Percentiles rank a stretch among this genome's conserved stretches.
These are phyloP conservation scores for Cryomyces antarcticus DNA, from an alignment of 495 filamentous ascomycete genomes.

Conservation along the genomic window DNA sequence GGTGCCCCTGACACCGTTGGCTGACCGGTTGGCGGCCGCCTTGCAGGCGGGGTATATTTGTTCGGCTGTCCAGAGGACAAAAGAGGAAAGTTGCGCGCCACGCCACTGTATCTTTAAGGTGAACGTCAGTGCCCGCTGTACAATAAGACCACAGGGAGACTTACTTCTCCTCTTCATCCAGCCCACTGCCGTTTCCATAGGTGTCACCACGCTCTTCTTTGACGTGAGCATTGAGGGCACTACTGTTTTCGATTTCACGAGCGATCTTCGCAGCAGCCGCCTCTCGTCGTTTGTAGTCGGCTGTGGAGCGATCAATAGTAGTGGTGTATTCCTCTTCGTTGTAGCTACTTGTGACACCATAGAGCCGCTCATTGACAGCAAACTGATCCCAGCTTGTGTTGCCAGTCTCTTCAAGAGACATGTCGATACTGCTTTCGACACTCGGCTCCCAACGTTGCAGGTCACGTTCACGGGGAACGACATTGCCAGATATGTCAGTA, in stretches of 20 bases:
- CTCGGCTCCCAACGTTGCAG: slow-evolving; percentile 72
- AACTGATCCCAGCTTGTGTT: slow-evolving; percentile 71
- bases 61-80: slow-evolving; percentile 40
- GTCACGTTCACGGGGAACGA: slow-evolving; percentile 45
- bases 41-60: slow-evolving; percentile 78
- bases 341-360: slow-evolving; percentile 71
- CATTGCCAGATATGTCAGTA: slow-evolving; percentile 62
- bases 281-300: slow-evolving; percentile 53
- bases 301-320: slow-evolving; percentile 59
- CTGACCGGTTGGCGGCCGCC: slow-evolving; percentile 53
- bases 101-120: slow-evolving; percentile 61
- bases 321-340: slow-evolving; percentile 93
- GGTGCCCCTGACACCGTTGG: slow-evolving; percentile 53
- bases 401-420: slow-evolving; percentile 43
- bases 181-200: slow-evolving; percentile 36
- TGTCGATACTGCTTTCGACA: slow-evolving; percentile 35
- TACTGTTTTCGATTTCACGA: slow-evolving; percentile 63
- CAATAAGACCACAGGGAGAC: slow-evolving; percentile 13
- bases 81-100: slow-evolving; percentile 59
- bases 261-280: slow-evolving; percentile 68
- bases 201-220: slow-evolving; percentile 72
- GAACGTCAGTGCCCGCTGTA: slow-evolving; percentile 12
- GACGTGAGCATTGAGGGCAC: slow-evolving; percentile 53
- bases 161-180: slow-evolving; percentile 84
- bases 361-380: slow-evolving; percentile 66